These are phyloP conservation scores for Heliosperma pusillum DNA, from an alignment of 148 eudicot species.

Conservation along the genomic window DNA sequence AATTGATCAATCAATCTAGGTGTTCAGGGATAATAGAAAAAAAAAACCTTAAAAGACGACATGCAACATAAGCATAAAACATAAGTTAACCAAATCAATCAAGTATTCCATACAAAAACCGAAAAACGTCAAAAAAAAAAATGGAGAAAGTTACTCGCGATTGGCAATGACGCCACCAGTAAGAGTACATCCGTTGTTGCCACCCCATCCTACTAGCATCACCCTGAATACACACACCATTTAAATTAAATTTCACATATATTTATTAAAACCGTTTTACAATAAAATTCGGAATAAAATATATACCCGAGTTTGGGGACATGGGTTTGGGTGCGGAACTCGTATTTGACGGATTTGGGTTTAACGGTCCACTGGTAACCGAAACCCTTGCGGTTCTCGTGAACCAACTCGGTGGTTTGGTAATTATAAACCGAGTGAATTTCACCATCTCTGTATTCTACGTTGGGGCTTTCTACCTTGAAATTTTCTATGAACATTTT, in stretches of 20 bases:
- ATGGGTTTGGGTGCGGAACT: conserved; percentile 68
- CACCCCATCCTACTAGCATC: conserved; percentile 99
- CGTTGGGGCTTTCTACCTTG: conserved; percentile 91
- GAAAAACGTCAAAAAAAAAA: too few relatives aligned
- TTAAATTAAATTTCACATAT: neutral
- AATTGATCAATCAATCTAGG: too few relatives aligned
- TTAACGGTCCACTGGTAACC: conserved; percentile 84
- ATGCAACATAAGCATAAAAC: too few relatives aligned
- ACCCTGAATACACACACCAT: conserved; percentile 40
- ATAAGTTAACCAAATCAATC: too few relatives aligned
- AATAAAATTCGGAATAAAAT: neutral
- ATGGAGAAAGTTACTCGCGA: conserved; percentile 53
- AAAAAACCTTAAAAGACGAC: too few relatives aligned
- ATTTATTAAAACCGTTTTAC: neutral
- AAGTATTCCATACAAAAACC: too few relatives aligned
- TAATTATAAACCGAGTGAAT: conserved; percentile 75
- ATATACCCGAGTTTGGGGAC: conserved; percentile 87
- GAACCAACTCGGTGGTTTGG: conserved; percentile 89
- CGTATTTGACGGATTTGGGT: conserved; percentile 80
- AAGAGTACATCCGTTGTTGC: conserved; percentile 88
- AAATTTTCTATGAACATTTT: conserved; percentile 89
- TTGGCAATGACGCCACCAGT: conserved; percentile 95
- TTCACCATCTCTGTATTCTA: conserved; percentile 71
- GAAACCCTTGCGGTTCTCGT: conserved; percentile 65
- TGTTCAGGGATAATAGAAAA: too few relatives aligned